These are phyloP conservation scores for Apocynum venetum DNA, from an alignment of 257 asterid genomes.

Conservation along the genomic window DNA sequence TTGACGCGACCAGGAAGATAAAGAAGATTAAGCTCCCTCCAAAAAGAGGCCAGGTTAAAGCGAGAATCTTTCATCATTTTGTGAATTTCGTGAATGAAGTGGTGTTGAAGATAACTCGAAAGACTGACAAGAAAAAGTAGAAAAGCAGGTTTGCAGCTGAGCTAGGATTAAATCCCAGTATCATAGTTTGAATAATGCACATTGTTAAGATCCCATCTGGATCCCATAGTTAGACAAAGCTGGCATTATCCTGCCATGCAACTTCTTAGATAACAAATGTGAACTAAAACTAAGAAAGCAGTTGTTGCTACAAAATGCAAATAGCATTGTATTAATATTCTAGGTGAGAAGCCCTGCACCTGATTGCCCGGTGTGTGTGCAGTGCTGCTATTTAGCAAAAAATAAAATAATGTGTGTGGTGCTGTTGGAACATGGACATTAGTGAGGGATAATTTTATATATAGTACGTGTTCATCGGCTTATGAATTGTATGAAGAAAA, in stretches of 20 bases:
- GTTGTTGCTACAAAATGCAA: not conserved
- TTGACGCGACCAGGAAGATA: not conserved
- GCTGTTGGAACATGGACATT: no score
- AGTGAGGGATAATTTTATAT: no score
- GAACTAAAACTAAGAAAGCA: not conserved
- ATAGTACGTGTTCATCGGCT: no score
- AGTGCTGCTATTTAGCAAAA: no score
- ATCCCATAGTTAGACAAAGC: not conserved
- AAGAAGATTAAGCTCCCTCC: slow-evolving; percentile 32
- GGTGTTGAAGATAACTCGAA: not conserved
- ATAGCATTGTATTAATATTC: not conserved
- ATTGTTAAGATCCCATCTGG: not conserved
- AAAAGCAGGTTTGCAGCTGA: not conserved
- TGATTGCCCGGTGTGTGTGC: no score
- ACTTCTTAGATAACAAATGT: not conserved
- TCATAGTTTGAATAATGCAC: not conserved
- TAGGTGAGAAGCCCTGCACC: no score
- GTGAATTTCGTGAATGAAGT: slow-evolving; percentile 16
- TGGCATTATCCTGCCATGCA: not conserved
- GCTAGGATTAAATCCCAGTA: not conserved
- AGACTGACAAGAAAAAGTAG: not conserved
- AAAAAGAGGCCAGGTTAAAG: slow-evolving; percentile 36
- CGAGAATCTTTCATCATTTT: slow-evolving; percentile 12
- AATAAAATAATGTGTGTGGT: no score
- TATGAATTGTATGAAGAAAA: no score